These are phyloP conservation scores for Metschnikowia proteae DNA, from an alignment of 805 yeast genomes.

Conservation along the genomic window DNA sequence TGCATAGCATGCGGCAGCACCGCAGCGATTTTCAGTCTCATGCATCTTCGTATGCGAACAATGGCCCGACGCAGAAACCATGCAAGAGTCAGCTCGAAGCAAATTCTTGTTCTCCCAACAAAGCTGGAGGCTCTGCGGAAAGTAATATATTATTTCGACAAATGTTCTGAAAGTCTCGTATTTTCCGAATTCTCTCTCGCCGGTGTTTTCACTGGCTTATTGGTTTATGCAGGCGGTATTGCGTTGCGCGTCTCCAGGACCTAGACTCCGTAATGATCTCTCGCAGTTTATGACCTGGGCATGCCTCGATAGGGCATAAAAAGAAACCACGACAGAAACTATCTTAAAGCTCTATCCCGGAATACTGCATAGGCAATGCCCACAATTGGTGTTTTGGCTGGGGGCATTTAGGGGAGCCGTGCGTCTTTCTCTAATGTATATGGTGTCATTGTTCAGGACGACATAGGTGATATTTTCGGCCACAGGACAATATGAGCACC, in stretches of 20 bases:
- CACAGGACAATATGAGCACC: conserved; percentile 2
- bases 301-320: no score
- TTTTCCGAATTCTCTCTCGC: no score
- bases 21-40: neutral
- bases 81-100: neutral
- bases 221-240: no score
- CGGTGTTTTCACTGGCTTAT: no score
- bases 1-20: neutral
- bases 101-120: neutral
- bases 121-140: neutral
- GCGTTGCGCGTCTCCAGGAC: no score
- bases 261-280: no score
- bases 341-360: no score
- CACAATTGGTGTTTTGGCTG: neutral
- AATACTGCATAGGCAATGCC: neutral
- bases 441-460: neutral
- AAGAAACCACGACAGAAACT: no score
- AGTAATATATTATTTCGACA: no score
- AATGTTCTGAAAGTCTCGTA: no score
- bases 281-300: no score
- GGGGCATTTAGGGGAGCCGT: neutral
- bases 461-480: conserved; percentile 2
- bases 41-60: conserved; percentile 1
- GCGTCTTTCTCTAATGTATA: neutral
- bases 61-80: conserved; percentile 1